A percentile compares a stretch with the other conserved stretches of the same genome.
phyloP scores from a whole-genome alignment of 176 grass and related monocot species.

The Musa itinerans region DNA sequence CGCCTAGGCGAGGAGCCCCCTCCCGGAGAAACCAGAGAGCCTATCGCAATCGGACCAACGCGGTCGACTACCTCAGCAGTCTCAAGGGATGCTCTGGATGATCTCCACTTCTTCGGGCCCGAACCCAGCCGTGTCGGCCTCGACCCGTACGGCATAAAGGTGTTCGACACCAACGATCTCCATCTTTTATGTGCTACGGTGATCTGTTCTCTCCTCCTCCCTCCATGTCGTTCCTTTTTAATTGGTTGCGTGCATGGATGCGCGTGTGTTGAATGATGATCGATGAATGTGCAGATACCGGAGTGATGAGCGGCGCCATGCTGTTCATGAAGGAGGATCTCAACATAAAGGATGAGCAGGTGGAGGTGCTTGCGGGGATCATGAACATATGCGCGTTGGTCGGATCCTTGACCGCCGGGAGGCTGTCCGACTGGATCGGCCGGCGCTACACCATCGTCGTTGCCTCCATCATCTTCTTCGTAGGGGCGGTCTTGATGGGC shows the following conservation, averaged over 20 bases:
- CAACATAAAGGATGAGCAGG: slow-evolving; percentile 3
- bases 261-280: no score
- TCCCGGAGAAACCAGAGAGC: no score
- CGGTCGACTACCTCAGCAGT: no score
- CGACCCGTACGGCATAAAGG: no score
- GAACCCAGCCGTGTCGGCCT: no score
- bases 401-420: slow-evolving; percentile 11
- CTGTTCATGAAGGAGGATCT: slow-evolving; percentile 17
- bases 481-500: slow-evolving; percentile 11
- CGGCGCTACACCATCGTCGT: slow-evolving; percentile 21
- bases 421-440: slow-evolving; percentile 18
- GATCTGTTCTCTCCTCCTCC: not conserved
- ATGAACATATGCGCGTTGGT: slow-evolving; percentile 14
- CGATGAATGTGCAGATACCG: not conserved
- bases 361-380: slow-evolving; percentile 10
- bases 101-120: no score
- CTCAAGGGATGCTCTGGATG: no score
- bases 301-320: slow-evolving; percentile 21
- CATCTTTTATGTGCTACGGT: slow-evolving; percentile 82
- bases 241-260: no score
- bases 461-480: slow-evolving; percentile 12
- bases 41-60: no score
- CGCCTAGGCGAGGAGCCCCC: no score
- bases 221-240: no score
- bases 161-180: no score